These are phyloP conservation scores for Pseudonitzschia delicatissima DNA, from an alignment of 108 stramenopile genomes.

Conservation along the genomic window DNA sequence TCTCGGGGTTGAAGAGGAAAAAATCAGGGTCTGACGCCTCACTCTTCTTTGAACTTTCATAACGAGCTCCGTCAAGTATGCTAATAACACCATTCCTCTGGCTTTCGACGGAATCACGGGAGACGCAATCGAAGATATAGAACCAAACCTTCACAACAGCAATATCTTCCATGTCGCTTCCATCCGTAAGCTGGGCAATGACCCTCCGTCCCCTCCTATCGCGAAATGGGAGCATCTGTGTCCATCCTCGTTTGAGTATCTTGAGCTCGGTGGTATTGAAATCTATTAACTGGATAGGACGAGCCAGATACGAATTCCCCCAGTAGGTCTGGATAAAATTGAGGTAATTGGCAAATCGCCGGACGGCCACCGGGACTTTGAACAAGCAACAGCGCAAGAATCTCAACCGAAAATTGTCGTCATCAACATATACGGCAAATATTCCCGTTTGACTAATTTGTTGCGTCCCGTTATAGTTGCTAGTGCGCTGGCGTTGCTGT, in stretches of 20 bases:
- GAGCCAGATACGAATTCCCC: constrained; percentile 21
- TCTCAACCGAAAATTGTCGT: constrained; percentile 34
- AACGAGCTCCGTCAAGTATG: too few species aligned
- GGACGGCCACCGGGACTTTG: constrained; percentile 24
- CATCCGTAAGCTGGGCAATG: not conserved
- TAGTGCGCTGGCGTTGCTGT: not conserved
- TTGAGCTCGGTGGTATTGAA: constrained; percentile 8
- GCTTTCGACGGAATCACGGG: not conserved
- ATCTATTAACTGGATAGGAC: constrained; percentile 18
- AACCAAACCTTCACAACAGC: not conserved
- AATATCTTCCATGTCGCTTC: not conserved
- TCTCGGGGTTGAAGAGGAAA: too few species aligned
- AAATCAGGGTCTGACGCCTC: too few species aligned
- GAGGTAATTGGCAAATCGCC: constrained; percentile 30
- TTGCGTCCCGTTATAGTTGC: too few species aligned
- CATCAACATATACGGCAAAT: not conserved
- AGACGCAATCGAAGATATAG: not conserved
- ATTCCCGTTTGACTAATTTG: not conserved
- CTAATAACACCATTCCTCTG: constrained; percentile 8
- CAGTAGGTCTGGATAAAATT: constrained; percentile 36
- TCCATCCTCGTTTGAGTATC: constrained; percentile 6
- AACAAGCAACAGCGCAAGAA: constrained; percentile 34
- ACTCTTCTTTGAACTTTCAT: too few species aligned
- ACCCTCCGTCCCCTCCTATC: constrained; percentile 22
- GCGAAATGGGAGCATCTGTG: constrained; percentile 24